Evolutionary conservation across 2,329 filamentous ascomycete species (phyloP).

Genomic region (Penicillium digitatum): DNA sequence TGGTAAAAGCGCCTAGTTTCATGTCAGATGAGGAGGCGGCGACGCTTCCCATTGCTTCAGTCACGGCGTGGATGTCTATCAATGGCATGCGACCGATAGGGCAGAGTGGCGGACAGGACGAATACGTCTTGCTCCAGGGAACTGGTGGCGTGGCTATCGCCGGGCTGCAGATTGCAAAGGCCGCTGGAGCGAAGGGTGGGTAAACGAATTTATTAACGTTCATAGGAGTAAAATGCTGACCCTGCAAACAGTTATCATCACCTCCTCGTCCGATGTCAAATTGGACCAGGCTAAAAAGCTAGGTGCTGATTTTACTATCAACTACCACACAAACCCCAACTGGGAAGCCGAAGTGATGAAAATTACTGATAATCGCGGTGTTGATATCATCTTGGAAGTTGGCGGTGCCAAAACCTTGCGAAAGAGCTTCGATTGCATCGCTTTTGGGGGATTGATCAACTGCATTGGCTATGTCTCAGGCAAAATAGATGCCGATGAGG

Average conservation of each 20-base stretch:
- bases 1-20: constrained; percentile 42
- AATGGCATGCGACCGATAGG: constrained; percentile 42
- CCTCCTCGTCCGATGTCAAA: constrained; percentile 51
- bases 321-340: constrained; percentile 47
- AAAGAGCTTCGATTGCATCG: constrained; percentile 47
- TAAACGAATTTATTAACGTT: neutral
- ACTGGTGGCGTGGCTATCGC: constrained; percentile 49
- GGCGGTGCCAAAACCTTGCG: constrained; percentile 50
- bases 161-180: constrained; percentile 48
- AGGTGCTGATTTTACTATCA: constrained; percentile 48
- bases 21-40: constrained; percentile 39
- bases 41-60: constrained; percentile 43
- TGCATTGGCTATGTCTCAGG: constrained; percentile 49
- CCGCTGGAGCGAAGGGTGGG: constrained; percentile 43
- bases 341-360: constrained; percentile 47
- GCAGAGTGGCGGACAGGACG: constrained; percentile 44
- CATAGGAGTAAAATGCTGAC: neutral
- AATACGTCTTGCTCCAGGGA: constrained; percentile 54
- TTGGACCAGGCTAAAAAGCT: constrained; percentile 50
- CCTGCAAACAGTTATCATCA: constrained; percentile 46
- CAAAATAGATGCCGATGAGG: constrained; percentile 54
- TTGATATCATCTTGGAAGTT: constrained; percentile 51
- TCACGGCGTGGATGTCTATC: constrained; percentile 52
- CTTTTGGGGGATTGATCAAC: constrained; percentile 46
- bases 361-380: constrained; percentile 46